phyloP scores from a whole-genome alignment of 805 yeast species.

The Yamadazyma sp. region DNA sequence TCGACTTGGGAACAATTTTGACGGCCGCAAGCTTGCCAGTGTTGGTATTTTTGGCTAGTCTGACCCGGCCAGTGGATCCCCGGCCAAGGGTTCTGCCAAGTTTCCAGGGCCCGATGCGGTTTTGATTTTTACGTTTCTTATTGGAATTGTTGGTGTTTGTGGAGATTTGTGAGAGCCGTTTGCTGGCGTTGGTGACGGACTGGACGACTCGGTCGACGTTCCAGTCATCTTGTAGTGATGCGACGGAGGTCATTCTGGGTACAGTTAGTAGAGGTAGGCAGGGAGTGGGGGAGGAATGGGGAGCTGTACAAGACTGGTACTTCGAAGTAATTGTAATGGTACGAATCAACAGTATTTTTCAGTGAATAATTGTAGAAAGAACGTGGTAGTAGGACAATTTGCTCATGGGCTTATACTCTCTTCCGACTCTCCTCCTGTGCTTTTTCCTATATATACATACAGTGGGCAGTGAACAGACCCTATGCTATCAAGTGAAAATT shows the following conservation, averaged over 20 bases:
- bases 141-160: conserved; percentile 42
- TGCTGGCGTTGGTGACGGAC: conserved; percentile 47
- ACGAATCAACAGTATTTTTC: no score
- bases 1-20: conserved; percentile 88
- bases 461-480: no score
- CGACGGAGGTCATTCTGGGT: conserved; percentile 7
- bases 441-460: no score
- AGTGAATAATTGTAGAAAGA: no score
- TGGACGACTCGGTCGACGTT: conserved; percentile 44
- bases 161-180: conserved; percentile 50
- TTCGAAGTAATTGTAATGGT: no score
- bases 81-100: conserved; percentile 91
- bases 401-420: no score
- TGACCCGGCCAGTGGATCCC: conserved; percentile 95
- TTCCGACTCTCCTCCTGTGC: no score
- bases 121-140: conserved; percentile 46
- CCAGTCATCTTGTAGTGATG: conserved; percentile 6
- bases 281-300: background rate
- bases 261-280: conserved; percentile 2
- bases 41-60: conserved; percentile 81
- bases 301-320: no score
- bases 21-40: conserved; percentile 94
- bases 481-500: no score
- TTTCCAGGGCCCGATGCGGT: conserved; percentile 93
- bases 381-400: no score